Conservation (phyloP, 2,329 filamentous ascomycete species). For the Colletotrichum salicis region DNA sequence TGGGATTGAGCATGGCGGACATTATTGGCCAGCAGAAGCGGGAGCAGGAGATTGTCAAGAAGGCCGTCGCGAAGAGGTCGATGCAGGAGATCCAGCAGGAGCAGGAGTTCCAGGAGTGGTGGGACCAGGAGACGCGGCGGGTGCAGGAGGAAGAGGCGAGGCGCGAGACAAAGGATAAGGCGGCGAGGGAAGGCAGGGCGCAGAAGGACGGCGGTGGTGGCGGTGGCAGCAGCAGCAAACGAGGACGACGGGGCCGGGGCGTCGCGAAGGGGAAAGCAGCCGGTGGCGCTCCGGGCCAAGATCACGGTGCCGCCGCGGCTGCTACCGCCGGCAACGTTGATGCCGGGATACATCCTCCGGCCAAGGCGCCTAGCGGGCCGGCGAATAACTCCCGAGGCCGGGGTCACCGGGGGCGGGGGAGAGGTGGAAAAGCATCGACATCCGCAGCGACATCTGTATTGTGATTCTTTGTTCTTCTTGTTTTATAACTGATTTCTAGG, state of each 20-base stretch:
- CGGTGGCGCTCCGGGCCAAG: slow-evolving; percentile 1
- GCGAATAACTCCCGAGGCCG: slow-evolving; percentile 20
- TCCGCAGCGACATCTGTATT: slow-evolving; percentile 1
- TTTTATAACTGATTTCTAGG: background rate
- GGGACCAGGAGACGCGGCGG: slow-evolving; percentile 84
- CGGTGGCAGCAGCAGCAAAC: background rate
- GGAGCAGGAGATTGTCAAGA: slow-evolving; percentile 84
- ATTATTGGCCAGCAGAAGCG: slow-evolving; percentile 89
- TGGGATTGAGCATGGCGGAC: slow-evolving; percentile 82
- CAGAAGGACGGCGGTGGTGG: slow-evolving; percentile 8
- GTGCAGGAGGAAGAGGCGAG: slow-evolving; percentile 71
- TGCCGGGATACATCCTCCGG: background rate
- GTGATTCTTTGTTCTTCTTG: background rate
- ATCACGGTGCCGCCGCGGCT: background rate
- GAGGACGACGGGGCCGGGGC: slow-evolving; percentile 39
- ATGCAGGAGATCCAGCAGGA: slow-evolving; percentile 96
- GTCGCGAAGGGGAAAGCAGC: slow-evolving; percentile 38
- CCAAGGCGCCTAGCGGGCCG: slow-evolving; percentile 8
- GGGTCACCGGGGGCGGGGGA: slow-evolving; percentile 24
- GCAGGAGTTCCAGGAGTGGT: slow-evolving; percentile 97
- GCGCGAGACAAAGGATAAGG: slow-evolving; percentile 53
- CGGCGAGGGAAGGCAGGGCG: slow-evolving; percentile 50
- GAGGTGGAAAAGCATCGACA: slow-evolving; percentile 28
- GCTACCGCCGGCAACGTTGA: background rate
- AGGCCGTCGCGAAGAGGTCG: slow-evolving; percentile 87